A percentile compares a stretch with the other conserved stretches of the same genome.
These are phyloP conservation scores for Aethionema arabicum DNA, from an alignment of 345 rosid species.

Conservation along the genomic window DNA sequence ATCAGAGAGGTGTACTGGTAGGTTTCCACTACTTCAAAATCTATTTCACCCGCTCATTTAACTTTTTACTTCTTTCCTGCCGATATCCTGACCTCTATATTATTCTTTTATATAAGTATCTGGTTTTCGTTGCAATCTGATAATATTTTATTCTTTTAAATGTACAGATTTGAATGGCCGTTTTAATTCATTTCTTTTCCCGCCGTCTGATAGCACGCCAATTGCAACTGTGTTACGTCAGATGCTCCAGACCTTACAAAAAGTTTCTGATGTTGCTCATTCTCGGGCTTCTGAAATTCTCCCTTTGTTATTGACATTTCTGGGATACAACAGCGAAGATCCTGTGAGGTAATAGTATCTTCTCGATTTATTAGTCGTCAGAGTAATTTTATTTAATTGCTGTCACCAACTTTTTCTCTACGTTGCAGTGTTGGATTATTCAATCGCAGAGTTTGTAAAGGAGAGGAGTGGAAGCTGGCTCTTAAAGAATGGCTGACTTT, in stretches of 20 bases:
- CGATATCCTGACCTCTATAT: neutral
- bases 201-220: constrained; percentile 55
- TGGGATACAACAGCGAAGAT: constrained; percentile 63
- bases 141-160: constrained; percentile 12
- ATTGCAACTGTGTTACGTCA: constrained; percentile 53
- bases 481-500: constrained; percentile 86
- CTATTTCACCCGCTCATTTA: constrained; percentile 16
- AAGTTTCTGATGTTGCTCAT: constrained; percentile 59
- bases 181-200: constrained; percentile 50
- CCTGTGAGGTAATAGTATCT: constrained; percentile 51
- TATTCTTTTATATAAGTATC: constrained; percentile 12
- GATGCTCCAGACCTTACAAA: constrained; percentile 75
- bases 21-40: constrained; percentile 26
- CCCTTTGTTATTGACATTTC: constrained; percentile 68
- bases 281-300: constrained; percentile 67
- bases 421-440: constrained; percentile 63
- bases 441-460: constrained; percentile 51
- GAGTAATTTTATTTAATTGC: constrained; percentile 7
- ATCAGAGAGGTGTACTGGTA: constrained; percentile 51
- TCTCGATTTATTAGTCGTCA: constrained; percentile 13
- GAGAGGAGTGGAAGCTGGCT: constrained; percentile 71
- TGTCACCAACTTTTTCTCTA: constrained; percentile 15
- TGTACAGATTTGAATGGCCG: constrained; percentile 57
- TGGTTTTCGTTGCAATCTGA: constrained; percentile 20
- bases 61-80: neutral